Percentiles rank a stretch among this genome's conserved stretches.
These are phyloP conservation scores for Phytophthora quininea DNA, from an alignment of 352 stramenopile genomes.

Conservation along the genomic window DNA sequence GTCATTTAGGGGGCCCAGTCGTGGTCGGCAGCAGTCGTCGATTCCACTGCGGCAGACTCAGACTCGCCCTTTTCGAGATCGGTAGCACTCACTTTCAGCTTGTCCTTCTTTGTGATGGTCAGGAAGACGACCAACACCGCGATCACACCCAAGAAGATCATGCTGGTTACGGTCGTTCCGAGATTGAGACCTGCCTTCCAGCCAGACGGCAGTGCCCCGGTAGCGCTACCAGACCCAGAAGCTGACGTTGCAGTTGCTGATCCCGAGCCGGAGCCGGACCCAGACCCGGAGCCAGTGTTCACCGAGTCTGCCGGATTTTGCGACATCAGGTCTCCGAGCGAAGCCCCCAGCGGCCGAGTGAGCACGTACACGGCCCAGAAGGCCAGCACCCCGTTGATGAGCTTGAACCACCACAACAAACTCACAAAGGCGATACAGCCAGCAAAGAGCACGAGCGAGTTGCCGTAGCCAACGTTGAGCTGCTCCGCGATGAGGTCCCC, in stretches of 20 bases:
- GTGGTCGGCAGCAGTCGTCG: not conserved
- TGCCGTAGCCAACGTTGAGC: not conserved
- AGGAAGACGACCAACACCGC: not conserved
- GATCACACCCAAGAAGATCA: not conserved
- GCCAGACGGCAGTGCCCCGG: not conserved
- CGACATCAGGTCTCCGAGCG: not conserved
- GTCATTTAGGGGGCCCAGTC: not conserved
- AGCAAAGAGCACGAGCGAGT: not conserved
- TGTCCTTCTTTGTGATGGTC: not conserved
- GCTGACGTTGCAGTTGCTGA: too few species aligned
- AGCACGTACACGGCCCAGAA: not conserved
- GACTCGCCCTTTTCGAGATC: too few species aligned
- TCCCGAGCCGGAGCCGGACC: too few species aligned
- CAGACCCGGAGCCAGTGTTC: too few species aligned
- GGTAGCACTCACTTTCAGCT: not conserved
- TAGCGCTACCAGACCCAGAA: too few species aligned
- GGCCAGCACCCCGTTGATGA: not conserved
- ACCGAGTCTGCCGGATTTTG: not conserved
- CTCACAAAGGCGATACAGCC: not conserved
- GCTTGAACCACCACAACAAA: not conserved
- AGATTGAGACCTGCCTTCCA: not conserved
- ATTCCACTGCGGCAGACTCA: not conserved
- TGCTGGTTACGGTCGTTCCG: not conserved
- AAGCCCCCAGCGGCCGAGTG: not conserved
- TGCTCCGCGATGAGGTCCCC: too few species aligned